These are phyloP conservation scores for Fraxinus baroniana DNA, from an alignment of 305 asterid species.

Conservation along the genomic window DNA sequence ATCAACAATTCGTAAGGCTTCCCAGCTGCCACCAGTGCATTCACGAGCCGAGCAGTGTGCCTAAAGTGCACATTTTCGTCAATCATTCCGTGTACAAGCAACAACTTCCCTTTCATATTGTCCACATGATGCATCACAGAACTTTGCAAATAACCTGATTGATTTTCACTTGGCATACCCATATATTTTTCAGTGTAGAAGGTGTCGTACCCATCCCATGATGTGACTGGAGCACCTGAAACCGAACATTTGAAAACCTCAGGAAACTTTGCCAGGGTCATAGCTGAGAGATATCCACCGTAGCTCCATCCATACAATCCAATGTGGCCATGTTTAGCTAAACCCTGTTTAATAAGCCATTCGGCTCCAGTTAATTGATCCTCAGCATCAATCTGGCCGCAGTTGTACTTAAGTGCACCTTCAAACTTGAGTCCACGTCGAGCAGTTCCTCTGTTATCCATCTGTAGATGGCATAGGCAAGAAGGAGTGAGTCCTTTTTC, in stretches of 20 bases:
- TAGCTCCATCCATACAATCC: constrained; percentile 95
- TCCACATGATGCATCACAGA: constrained; percentile 66
- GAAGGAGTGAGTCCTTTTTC: constrained; percentile 13
- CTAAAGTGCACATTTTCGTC: constrained; percentile 95
- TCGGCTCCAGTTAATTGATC: constrained; percentile 82
- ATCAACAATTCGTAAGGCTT: constrained; percentile 69
- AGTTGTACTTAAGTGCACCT: constrained; percentile 71
- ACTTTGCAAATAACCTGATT: constrained; percentile 42
- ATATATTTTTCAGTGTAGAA: constrained; percentile 86
- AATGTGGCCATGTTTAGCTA: constrained; percentile 58
- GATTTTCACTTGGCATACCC: constrained; percentile 74
- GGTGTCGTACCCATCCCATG: constrained; percentile 94
- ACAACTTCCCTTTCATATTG: constrained; percentile 62
- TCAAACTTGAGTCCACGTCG: constrained; percentile 86
- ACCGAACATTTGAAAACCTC: constrained; percentile 67
- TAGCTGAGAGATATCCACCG: constrained; percentile 91
- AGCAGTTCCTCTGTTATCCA: constrained; percentile 95
- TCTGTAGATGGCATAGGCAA: constrained; percentile 40
- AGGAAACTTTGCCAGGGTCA: constrained; percentile 66
- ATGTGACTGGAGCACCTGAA: constrained; percentile 90
- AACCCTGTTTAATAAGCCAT: constrained; percentile 71
- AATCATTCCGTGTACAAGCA: constrained; percentile 91
- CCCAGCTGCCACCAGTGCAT: constrained; percentile 64
- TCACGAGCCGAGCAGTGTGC: constrained; percentile 89
- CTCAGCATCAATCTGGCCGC: constrained; percentile 71